A percentile compares a stretch with the other conserved stretches of the same genome.
Conservation (phyloP, 2,329 filamentous ascomycete species). For the Arachnomyces sp. region DNA sequence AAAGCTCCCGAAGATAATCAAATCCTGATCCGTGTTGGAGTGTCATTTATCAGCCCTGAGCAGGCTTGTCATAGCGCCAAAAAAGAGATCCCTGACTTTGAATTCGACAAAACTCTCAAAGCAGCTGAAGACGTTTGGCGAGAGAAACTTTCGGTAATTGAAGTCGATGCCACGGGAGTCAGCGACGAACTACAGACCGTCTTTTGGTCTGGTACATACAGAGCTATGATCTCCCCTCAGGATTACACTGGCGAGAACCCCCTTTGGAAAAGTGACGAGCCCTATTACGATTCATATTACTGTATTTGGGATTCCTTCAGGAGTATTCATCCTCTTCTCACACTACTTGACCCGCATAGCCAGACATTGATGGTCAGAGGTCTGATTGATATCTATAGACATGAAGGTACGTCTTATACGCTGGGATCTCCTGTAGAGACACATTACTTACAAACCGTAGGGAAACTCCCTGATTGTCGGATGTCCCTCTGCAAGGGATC, state of each 20-base stretch:
- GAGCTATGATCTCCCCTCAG: slow-evolving; percentile 65
- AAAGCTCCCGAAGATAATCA: slow-evolving; percentile 40
- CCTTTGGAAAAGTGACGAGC: slow-evolving; percentile 57
- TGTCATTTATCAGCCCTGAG: slow-evolving; percentile 60
- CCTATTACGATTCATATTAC: slow-evolving; percentile 70
- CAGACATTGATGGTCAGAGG: slow-evolving; percentile 62
- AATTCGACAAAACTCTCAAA: slow-evolving; percentile 49
- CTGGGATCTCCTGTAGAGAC: no score
- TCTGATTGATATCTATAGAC: slow-evolving; percentile 62
- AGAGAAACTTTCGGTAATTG: slow-evolving; percentile 53
- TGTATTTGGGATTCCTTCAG: slow-evolving; percentile 67
- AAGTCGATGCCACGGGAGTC: slow-evolving; percentile 49
- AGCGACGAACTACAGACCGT: slow-evolving; percentile 50
- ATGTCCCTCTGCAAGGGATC: slow-evolving; percentile 70
- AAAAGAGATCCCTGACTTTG: slow-evolving; percentile 58
- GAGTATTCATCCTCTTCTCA: slow-evolving; percentile 62
- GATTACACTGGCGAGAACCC: slow-evolving; percentile 70
- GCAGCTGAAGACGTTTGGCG: slow-evolving; percentile 54
- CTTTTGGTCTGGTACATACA: slow-evolving; percentile 65
- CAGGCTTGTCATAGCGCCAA: slow-evolving; percentile 64
- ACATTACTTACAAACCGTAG: no score
- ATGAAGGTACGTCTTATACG: slow-evolving; percentile 63
- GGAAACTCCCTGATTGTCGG: slow-evolving; percentile 68
- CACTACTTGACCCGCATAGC: slow-evolving; percentile 56
- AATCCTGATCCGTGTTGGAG: slow-evolving; percentile 58